A percentile compares a stretch with the other conserved stretches of the same genome.
Evolutionary conservation across 495 filamentous ascomycete genomes (phyloP).

Genomic region (Penicillium nucicola): DNA sequence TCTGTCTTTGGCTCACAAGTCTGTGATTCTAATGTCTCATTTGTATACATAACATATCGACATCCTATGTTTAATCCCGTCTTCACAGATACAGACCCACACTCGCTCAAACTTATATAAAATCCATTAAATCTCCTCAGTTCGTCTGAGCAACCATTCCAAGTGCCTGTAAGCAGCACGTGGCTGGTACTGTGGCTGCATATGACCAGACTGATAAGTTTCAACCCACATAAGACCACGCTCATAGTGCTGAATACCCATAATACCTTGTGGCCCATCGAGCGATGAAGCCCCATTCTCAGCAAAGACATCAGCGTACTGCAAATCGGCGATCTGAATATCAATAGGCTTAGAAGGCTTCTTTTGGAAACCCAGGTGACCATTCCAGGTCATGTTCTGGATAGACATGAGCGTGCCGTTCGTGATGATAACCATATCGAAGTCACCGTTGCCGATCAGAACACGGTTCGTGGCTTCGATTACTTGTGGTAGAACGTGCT

Average conservation of each 20-base stretch:
- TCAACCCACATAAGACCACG: conserved; percentile 67
- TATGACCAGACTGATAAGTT: conserved; percentile 59
- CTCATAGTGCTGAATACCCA: conserved; percentile 66
- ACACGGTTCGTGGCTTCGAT: conserved; percentile 61
- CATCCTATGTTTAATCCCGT: background rate
- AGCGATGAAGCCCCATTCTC: conserved; percentile 24
- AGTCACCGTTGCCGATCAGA: conserved; percentile 56
- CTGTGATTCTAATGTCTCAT: background rate
- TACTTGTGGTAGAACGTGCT: conserved; percentile 54
- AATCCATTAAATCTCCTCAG: conserved; percentile 30
- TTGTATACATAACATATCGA: conserved; percentile 2
- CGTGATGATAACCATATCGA: conserved; percentile 59
- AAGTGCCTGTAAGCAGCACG: conserved; percentile 64
- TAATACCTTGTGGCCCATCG: conserved; percentile 49
- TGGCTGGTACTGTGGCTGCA: conserved; percentile 67
- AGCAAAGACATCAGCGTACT: conserved; percentile 28
- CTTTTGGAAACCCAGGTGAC: conserved; percentile 55
- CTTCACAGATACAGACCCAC: background rate
- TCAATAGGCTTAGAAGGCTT: conserved; percentile 37
- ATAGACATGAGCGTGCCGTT: conserved; percentile 62
- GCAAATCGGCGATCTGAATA: conserved; percentile 34
- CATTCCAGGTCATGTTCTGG: conserved; percentile 70
- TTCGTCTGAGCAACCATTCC: conserved; percentile 63
- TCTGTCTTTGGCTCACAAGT: too few species aligned
- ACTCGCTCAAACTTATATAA: background rate